Evolutionary conservation across 2,329 filamentous ascomycete genomes (phyloP), one percentile per base, ranked within the genome.

Genomic region (Berkeleyomyces basicola): DNA sequence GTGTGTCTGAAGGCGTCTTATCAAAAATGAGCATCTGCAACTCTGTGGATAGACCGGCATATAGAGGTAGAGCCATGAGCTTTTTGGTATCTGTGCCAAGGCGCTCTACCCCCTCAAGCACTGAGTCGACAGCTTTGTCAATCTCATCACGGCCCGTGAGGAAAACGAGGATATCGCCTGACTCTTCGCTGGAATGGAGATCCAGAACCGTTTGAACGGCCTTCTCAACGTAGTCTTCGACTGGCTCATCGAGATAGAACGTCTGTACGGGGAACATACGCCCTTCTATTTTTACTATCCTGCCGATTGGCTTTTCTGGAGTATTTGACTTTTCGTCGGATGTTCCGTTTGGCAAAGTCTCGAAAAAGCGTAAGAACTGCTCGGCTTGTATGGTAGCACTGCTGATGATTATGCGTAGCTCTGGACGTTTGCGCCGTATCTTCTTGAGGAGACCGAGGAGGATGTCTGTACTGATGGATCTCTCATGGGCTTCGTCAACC

Each of bases 21-120:
- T 96, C 90, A 70, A 97, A 97, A 47, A 97, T 87, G 67, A 91
- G 91, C 83, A 96, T 92, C 70, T 97, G 93, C 69, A 96, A 85
- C 67, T 96, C 91, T 7, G 87, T 90, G 1, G 90, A 83, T 4
- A 97, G 79, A 1, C 92, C 93, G 3, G 93, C 90, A 71, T 95
- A 97, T 0, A 97, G 79, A 1, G 92, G 91, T 7, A 97, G 74
- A 4, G 62, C 44, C 3, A 87, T 78, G 31, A 77, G 76, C 66
- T 81, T 78, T 9, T 81, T 76, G 58, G 79, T 78, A 2, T 82
- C 75, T 37, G 67, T 63, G 23, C 64, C 40, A 4, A 67, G 63
- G 37, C 23, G 73, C 67, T 68, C 65, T 4, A 64, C 49, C 2
- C 58, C 55, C 23, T 64, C 63, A 9, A 60, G 43, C 23, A 66